phyloP scores from a whole-genome alignment of 2,329 filamentous ascomycete genomes.

The Fusarium equiseti region DNA sequence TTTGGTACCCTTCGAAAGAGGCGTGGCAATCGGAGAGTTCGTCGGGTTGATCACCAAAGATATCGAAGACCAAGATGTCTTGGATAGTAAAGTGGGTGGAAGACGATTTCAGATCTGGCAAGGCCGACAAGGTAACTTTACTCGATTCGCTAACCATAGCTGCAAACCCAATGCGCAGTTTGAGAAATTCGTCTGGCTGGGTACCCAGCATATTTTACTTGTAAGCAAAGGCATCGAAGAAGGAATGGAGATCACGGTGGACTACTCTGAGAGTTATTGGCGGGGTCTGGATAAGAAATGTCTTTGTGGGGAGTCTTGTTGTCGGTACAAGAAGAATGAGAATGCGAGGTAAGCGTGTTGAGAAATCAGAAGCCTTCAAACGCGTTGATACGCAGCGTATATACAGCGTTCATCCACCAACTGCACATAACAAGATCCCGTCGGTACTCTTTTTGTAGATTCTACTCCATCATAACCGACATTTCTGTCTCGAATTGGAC shows the following conservation, averaged over 20 bases:
- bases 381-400: neutral
- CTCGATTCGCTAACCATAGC: neutral
- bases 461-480: neutral
- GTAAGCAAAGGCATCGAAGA: constrained; percentile 3
- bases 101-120: constrained; percentile 1
- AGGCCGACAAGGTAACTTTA: neutral
- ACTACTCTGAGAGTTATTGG: constrained; percentile 5
- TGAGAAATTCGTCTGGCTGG: constrained; percentile 1
- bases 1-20: neutral
- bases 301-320: constrained; percentile 1
- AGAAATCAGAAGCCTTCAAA: neutral
- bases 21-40: neutral
- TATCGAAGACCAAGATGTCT: neutral
- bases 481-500: neutral
- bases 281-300: neutral
- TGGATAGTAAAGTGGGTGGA: neutral
- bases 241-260: constrained; percentile 5
- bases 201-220: neutral
- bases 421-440: neutral
- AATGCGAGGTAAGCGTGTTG: neutral
- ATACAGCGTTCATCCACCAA: neutral
- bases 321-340: neutral
- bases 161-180: constrained; percentile 6
- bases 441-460: neutral
- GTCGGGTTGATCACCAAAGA: neutral